A percentile compares a stretch with the other conserved stretches of the same genome.
Evolutionary conservation across 2,329 filamentous ascomycete genomes (phyloP).

Genomic region (Aspergillus sp.): DNA sequence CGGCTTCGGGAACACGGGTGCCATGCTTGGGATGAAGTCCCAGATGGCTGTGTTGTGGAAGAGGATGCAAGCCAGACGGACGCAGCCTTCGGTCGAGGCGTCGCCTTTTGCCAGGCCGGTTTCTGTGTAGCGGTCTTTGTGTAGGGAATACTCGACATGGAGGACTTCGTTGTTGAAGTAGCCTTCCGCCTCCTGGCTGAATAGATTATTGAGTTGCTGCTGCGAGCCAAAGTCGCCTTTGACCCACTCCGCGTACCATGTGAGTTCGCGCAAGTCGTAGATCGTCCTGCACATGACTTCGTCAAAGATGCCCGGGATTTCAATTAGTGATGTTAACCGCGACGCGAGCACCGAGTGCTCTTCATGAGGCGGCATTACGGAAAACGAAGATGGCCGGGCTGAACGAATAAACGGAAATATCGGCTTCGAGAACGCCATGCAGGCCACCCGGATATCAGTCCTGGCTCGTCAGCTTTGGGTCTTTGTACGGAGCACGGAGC

Average conservation of each 20-base stretch:
- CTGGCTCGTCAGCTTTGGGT: slow-evolving; percentile 12
- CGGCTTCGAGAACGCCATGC: slow-evolving; percentile 30
- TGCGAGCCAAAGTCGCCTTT: slow-evolving; percentile 15
- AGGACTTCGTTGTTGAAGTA: slow-evolving; percentile 36
- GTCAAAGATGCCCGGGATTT: slow-evolving; percentile 29
- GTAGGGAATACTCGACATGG: slow-evolving; percentile 30
- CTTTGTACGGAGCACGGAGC: too few relatives aligned
- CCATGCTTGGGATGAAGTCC: slow-evolving; percentile 31
- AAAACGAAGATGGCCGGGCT: slow-evolving; percentile 21
- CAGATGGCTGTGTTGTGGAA: slow-evolving; percentile 35
- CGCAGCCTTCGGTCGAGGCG: slow-evolving; percentile 30
- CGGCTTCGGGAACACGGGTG: slow-evolving; percentile 27
- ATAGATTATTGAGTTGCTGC: slow-evolving; percentile 11
- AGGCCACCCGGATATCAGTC: slow-evolving; percentile 35
- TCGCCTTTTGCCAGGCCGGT: slow-evolving; percentile 27
- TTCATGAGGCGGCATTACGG: slow-evolving; percentile 22
- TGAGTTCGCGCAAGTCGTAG: slow-evolving; percentile 28
- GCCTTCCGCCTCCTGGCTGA: slow-evolving; percentile 29
- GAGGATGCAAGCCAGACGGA: slow-evolving; percentile 29
- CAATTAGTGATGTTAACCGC: slow-evolving; percentile 23
- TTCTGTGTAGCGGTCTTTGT: slow-evolving; percentile 29
- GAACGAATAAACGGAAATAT: slow-evolving; percentile 33
- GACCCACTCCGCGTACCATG: slow-evolving; percentile 32
- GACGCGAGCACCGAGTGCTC: slow-evolving; percentile 25
- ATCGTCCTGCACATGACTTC: slow-evolving; percentile 24